Conservation (phyloP, 164 flowering plant genomes). For the Vitis cinerea region DNA sequence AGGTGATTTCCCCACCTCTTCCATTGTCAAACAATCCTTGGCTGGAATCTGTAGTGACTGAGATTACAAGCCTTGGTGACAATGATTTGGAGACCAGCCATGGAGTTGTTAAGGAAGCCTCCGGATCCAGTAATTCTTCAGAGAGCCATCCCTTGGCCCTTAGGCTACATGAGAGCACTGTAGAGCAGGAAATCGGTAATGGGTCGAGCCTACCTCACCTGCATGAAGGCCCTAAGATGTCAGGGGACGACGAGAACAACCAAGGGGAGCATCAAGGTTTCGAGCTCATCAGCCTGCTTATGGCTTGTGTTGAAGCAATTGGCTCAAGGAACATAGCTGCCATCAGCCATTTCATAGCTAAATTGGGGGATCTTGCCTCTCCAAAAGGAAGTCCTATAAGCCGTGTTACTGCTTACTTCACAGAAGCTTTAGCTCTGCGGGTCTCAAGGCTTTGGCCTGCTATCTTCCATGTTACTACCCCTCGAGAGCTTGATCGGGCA, state of each 20-base stretch:
- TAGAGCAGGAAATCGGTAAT: slow-evolving; percentile 52
- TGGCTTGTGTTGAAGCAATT: slow-evolving; percentile 76
- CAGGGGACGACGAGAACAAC: slow-evolving; percentile 15
- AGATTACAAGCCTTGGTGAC: slow-evolving; percentile 58
- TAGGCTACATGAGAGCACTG: slow-evolving; percentile 33
- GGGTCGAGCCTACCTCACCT: slow-evolving; percentile 50
- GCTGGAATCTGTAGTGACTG: slow-evolving; percentile 64
- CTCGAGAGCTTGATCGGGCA: slow-evolving; percentile 58
- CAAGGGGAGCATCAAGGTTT: slow-evolving; percentile 50
- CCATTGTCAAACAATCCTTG: slow-evolving; percentile 54
- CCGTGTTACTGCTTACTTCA: slow-evolving; percentile 75
- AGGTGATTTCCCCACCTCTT: slow-evolving; percentile 39
- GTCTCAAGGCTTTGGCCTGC: slow-evolving; percentile 81
- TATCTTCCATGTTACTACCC: slow-evolving; percentile 59
- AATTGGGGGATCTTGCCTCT: slow-evolving; percentile 81
- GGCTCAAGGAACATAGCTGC: slow-evolving; percentile 53
- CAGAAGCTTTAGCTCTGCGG: slow-evolving; percentile 80
- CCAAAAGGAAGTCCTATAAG: slow-evolving; percentile 65
- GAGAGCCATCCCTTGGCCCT: slow-evolving; percentile 49
- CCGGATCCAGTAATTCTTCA: slow-evolving; percentile 72
- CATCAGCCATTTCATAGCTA: slow-evolving; percentile 55
- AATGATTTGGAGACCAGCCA: slow-evolving; percentile 48
- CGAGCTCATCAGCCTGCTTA: slow-evolving; percentile 72
- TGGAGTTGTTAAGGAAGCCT: slow-evolving; percentile 30
- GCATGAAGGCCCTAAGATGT: slow-evolving; percentile 21